Conservation (phyloP, 208 protist genomes). For the Sergeia podlipaevii region DNA sequence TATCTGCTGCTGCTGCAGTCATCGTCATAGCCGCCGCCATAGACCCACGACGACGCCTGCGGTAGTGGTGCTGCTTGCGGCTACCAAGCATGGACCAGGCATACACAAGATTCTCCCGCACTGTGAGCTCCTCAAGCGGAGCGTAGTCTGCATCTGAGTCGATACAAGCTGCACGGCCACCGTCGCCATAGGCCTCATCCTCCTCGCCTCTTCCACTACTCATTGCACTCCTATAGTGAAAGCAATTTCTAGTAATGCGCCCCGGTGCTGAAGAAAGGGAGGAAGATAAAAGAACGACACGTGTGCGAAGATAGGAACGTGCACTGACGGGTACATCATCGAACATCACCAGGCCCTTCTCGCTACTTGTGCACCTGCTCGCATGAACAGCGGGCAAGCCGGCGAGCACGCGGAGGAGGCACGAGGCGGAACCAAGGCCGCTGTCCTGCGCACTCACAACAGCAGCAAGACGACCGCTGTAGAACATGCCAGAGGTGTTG, state of each 20-base stretch:
- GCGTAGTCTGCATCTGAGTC: no score
- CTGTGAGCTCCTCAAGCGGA: conserved; percentile 36
- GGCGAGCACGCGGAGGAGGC: conserved; percentile 32
- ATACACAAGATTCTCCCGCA: conserved; percentile 54
- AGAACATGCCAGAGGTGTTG: conserved; percentile 36
- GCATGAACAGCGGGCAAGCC: conserved; percentile 35
- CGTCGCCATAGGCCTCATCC: no score
- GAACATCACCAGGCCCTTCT: conserved; percentile 29
- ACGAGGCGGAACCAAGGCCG: conserved; percentile 35
- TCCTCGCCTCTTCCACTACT: no score
- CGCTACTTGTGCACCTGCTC: conserved; percentile 9
- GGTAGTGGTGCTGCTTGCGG: conserved; percentile 22
- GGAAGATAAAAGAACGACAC: no score
- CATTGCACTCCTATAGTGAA: no score
- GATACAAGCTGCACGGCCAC: no score
- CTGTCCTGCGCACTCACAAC: conserved; percentile 63
- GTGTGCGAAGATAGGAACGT: conserved; percentile 32
- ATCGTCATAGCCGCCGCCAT: no score
- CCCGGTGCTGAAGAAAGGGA: no score
- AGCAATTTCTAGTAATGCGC: no score
- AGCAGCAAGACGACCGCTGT: conserved; percentile 49
- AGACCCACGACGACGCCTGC: no score
- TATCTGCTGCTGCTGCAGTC: no score
- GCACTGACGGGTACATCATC: conserved; percentile 57
- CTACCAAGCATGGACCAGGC: conserved; percentile 42